These are phyloP conservation scores for Kandelia obovata DNA, from an alignment of 345 rosid species.

Conservation along the genomic window DNA sequence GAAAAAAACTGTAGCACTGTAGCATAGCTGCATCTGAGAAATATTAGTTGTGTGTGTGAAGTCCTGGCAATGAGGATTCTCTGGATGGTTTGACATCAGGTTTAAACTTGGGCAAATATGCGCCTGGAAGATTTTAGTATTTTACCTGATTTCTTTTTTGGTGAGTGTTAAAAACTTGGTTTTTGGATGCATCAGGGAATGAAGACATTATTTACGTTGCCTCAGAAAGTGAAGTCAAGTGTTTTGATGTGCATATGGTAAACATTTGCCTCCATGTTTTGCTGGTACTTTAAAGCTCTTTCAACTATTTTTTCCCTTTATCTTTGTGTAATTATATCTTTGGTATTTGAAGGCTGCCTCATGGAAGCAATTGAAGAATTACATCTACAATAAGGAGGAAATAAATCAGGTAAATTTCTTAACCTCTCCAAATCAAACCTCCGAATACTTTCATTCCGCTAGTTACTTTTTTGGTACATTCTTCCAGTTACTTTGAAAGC, in stretches of 20 bases:
- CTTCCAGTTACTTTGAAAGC: not conserved
- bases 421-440: not conserved
- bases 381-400: conserved; percentile 78
- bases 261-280: conserved; percentile 6
- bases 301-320: not conserved
- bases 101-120: no score
- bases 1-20: no score
- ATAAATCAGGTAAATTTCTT: conserved; percentile 60
- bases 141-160: not conserved
- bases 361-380: conserved; percentile 59
- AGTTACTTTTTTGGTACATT: not conserved
- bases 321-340: not conserved
- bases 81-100: no score
- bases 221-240: conserved; percentile 59
- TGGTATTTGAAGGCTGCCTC: conserved; percentile 37
- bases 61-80: no score
- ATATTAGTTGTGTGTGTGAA: no score
- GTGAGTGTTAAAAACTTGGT: not conserved
- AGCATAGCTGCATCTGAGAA: no score
- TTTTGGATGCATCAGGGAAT: conserved; percentile 42
- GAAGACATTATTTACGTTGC: conserved; percentile 74
- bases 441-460: not conserved
- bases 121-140: no score
- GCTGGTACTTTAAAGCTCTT: not conserved
- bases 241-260: conserved; percentile 85